Evolutionary conservation across 805 yeast species (phyloP).

Genomic region (Saturnispora sanitii): DNA sequence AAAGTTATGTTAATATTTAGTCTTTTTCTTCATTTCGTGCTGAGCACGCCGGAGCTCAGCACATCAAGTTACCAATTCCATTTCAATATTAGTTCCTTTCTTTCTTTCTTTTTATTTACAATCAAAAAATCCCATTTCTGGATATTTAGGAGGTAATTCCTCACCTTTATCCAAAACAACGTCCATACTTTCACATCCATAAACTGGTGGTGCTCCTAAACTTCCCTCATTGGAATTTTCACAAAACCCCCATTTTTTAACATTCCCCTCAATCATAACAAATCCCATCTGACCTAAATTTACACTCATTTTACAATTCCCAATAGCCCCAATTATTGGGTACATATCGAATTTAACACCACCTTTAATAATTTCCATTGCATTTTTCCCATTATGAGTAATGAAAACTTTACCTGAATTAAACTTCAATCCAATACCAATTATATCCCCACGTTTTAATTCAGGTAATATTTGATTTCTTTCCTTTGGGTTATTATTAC

Average conservation of each 20-base stretch:
- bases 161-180: constrained; percentile 62
- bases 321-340: constrained; percentile 46
- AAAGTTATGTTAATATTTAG: too few species aligned
- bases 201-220: constrained; percentile 32
- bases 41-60: background rate
- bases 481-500: constrained; percentile 36
- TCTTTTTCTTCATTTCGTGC: too few species aligned
- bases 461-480: constrained; percentile 41
- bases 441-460: constrained; percentile 41
- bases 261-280: constrained; percentile 83
- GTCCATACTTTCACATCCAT: constrained; percentile 31
- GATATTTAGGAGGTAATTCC: constrained; percentile 61
- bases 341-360: constrained; percentile 40
- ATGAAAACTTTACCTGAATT: constrained; percentile 40
- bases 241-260: constrained; percentile 46
- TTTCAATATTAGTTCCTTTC: too few species aligned
- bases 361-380: constrained; percentile 37
- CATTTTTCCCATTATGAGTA: constrained; percentile 46
- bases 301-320: constrained; percentile 41
- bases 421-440: constrained; percentile 45
- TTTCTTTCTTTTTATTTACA: too few species aligned
- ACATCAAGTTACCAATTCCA: background rate
- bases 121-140: constrained; percentile 19
- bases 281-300: constrained; percentile 84
- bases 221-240: constrained; percentile 35